Percentiles rank a stretch among this genome's conserved stretches.
Conservation (phyloP, 164 flowering plant genomes). For the Macadamia tetraphylla region DNA sequence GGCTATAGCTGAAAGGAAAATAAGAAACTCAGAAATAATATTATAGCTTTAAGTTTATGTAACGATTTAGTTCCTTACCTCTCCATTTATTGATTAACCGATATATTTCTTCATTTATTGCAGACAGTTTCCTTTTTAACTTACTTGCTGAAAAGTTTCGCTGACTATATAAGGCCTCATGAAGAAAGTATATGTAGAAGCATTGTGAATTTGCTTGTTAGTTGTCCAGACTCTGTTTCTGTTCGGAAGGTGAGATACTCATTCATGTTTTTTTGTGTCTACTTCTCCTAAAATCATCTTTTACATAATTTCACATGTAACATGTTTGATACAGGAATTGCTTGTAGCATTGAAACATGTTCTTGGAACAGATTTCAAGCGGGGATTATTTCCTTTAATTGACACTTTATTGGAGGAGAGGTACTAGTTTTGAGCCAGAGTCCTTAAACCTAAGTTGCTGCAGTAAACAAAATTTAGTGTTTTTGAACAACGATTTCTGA, state of each 20-base stretch:
- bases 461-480: not conserved
- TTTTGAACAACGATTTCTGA: not conserved
- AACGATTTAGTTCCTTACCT: not conserved
- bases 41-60: not conserved
- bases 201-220: conserved; percentile 93
- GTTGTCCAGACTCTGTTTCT: conserved; percentile 93
- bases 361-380: conserved; percentile 90
- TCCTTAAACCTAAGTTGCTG: not conserved
- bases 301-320: not conserved
- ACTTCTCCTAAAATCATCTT: not conserved
- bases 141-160: conserved; percentile 86
- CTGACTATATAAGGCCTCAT: conserved; percentile 90
- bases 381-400: conserved; percentile 93
- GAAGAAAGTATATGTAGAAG: conserved; percentile 99
- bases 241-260: conserved; percentile 65
- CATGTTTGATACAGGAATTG: conserved; percentile 62
- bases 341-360: conserved; percentile 92
- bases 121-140: conserved; percentile 99
- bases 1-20: not conserved
- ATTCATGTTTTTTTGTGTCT: not conserved
- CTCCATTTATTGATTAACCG: not conserved
- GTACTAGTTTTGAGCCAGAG: conserved; percentile 22
- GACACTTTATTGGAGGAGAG: conserved; percentile 94
- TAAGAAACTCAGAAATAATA: not conserved
- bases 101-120: conserved; percentile 15